phyloP scores from a whole-genome alignment of 495 filamentous ascomycete genomes.

The Trichoderma asperelloides region DNA sequence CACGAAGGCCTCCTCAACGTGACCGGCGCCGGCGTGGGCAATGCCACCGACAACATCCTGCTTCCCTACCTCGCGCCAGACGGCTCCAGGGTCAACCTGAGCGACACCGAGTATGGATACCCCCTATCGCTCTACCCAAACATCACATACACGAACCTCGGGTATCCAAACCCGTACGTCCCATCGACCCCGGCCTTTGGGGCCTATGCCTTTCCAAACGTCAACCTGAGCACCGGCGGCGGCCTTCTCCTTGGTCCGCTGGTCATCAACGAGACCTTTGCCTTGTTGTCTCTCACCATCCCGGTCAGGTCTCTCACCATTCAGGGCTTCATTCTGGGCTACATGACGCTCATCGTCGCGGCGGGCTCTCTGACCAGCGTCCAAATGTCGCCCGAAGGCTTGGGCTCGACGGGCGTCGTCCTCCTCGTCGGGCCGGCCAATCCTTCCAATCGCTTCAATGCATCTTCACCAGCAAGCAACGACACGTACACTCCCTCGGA shows the following conservation, averaged over 20 bases:
- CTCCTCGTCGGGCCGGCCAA: constrained; percentile 59
- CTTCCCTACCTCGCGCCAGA: constrained; percentile 51
- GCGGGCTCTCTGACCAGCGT: constrained; percentile 50
- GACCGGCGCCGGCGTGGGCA: constrained; percentile 35
- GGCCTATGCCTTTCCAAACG: constrained; percentile 38
- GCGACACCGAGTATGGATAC: constrained; percentile 51
- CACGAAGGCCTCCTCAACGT: constrained; percentile 47
- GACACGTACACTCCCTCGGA: constrained; percentile 21
- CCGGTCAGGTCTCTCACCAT: constrained; percentile 60
- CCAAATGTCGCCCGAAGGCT: constrained; percentile 51
- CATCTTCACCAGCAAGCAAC: constrained; percentile 26
- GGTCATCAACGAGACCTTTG: constrained; percentile 55
- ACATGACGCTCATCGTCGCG: constrained; percentile 63
- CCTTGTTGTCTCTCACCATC: constrained; percentile 72
- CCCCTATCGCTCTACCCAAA: constrained; percentile 66
- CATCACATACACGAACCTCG: constrained; percentile 47
- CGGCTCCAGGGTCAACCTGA: constrained; percentile 48
- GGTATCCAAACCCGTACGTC: constrained; percentile 26
- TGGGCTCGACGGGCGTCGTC: constrained; percentile 57
- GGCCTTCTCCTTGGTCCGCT: constrained; percentile 62
- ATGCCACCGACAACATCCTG: constrained; percentile 27
- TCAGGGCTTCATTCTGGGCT: constrained; percentile 55
- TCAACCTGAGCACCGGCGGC: constrained; percentile 39
- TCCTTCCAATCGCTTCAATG: constrained; percentile 54
- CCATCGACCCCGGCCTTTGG: constrained; percentile 29